Base-by-base conservation (phyloP, 805 yeast species). In the Torulaspora quercuum region DNA sequence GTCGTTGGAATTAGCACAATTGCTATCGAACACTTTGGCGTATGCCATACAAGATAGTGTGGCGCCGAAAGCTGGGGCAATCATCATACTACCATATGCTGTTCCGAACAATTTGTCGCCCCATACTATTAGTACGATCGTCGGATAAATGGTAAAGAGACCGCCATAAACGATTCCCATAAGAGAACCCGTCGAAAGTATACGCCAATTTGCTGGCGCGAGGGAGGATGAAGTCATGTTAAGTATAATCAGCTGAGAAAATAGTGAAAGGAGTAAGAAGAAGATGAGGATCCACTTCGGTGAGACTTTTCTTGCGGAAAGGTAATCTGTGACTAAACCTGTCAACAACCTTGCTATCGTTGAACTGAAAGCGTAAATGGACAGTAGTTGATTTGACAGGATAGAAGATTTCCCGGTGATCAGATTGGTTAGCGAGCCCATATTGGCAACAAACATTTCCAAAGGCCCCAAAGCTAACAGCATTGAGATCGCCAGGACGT, bases 71-170 rank as follows among this genome's bases (percentile, higher is more conserved):
- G 96, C 95, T 2, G 96, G 95, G 0, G 94, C 92, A 22, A 84
- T 70, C 73, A 87, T 81, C 57, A 87, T 84, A 16, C 82, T 67
- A 2, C 97, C 97, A 86, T 95, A 90, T 2, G 90, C 83, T 2
- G 95, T 83, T 0, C 97, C 97, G 61, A 90, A 77, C 21, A 84
- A 73, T 27, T 83, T 88, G 14, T 83, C 72, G 0, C 97, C 97
- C 88, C 95, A 92, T 3, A 84, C 76, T 3, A 80, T 69, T 1
- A 95, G 81, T 10, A 88, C 76, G 9, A 88, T 70, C 0, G 95
- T 82, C 3, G 98, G 97, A 49, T 78, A 84, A 5, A 86, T 63
- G 0, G 97, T 88, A 65, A 86, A 90, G 3, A 85, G 55, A 0
- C 89, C 85, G 20, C 97, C 96, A 53, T 90, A 86, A 5, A 76